These are phyloP conservation scores for Syncephalastrum contaminatum DNA, from an alignment of 371 early-diverging fungal species.

Conservation along the genomic window DNA sequence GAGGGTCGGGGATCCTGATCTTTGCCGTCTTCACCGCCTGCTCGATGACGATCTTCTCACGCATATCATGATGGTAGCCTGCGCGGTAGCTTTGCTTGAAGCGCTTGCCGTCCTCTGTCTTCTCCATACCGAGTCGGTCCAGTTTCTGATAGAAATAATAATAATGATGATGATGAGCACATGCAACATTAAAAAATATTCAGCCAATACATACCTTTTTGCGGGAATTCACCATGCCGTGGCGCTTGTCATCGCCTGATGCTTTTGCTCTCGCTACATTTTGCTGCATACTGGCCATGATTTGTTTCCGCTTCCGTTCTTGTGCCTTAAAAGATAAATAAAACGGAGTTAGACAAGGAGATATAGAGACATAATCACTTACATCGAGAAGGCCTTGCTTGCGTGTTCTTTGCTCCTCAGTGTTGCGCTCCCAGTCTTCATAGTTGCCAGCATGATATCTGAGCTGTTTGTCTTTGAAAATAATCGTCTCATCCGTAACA, in stretches of 20 bases:
- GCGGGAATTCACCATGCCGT: slow-evolving; percentile 70
- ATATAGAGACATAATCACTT: slow-evolving; percentile 6
- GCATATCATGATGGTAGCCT: slow-evolving; percentile 52
- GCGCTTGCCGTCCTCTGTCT: slow-evolving; percentile 62
- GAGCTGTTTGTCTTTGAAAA: slow-evolving; percentile 61
- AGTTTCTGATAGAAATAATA: slow-evolving; percentile 37
- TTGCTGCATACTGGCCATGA: slow-evolving; percentile 62
- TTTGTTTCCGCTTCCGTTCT: slow-evolving; percentile 62
- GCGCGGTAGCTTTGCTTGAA: slow-evolving; percentile 65
- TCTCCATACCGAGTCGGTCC: slow-evolving; percentile 64
- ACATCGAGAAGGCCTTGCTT: slow-evolving; percentile 50
- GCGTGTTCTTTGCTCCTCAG: slow-evolving; percentile 60
- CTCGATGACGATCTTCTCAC: slow-evolving; percentile 62
- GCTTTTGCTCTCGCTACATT: slow-evolving; percentile 66
- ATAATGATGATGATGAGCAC: too few relatives aligned
- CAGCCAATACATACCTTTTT: slow-evolving; percentile 51
- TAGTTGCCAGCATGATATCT: slow-evolving; percentile 76
- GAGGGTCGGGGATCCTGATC: slow-evolving; percentile 59
- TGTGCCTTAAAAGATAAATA: slow-evolving; percentile 23
- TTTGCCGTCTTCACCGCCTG: slow-evolving; percentile 45
- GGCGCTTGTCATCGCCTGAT: slow-evolving; percentile 76
- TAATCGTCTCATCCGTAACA: slow-evolving; percentile 71
- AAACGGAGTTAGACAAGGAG: neutral
- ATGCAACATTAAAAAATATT: too few relatives aligned
- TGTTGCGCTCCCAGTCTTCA: slow-evolving; percentile 64